These are phyloP conservation scores for Miamiensis avidus DNA, from an alignment of 169 alveolate genomes.

Conservation along the genomic window DNA sequence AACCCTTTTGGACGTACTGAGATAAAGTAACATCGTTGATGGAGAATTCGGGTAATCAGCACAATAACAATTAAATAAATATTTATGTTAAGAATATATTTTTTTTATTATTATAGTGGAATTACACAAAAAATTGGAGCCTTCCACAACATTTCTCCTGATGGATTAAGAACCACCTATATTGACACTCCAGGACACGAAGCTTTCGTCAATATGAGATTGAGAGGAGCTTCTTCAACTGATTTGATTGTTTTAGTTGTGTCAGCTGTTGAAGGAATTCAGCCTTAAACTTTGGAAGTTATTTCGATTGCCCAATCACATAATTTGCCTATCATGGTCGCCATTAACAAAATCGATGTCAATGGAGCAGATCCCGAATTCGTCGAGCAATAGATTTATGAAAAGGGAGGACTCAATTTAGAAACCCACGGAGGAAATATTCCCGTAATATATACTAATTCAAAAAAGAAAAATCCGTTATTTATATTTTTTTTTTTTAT, in stretches of 20 bases:
- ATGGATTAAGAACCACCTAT: slow-evolving; percentile 81
- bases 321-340: slow-evolving; percentile 85
- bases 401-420: slow-evolving; percentile 50
- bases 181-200: slow-evolving; percentile 98
- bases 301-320: slow-evolving; percentile 74
- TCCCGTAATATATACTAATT: slow-evolving; percentile 38
- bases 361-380: slow-evolving; percentile 64
- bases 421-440: slow-evolving; percentile 81
- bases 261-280: slow-evolving; percentile 94
- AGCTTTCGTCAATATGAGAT: slow-evolving; percentile 91
- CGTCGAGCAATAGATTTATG: slow-evolving; percentile 56
- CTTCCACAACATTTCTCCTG: slow-evolving; percentile 78
- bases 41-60: slow-evolving; percentile 55
- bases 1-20: slow-evolving; percentile 88
- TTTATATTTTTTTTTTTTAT: too few species aligned
- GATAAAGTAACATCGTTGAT: slow-evolving; percentile 41
- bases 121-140: slow-evolving; percentile 96
- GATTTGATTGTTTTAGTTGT: slow-evolving; percentile 94
- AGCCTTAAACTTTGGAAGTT: slow-evolving; percentile 94
- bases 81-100: slow-evolving; percentile 76
- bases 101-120: too few species aligned
- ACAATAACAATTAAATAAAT: too few species aligned
- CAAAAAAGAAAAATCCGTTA: too few species aligned
- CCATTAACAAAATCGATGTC: slow-evolving; percentile 90
- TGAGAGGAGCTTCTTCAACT: slow-evolving; percentile 93